Conservation (phyloP, 164 flowering plant species). For the Chimonanthus salicifolius region DNA sequence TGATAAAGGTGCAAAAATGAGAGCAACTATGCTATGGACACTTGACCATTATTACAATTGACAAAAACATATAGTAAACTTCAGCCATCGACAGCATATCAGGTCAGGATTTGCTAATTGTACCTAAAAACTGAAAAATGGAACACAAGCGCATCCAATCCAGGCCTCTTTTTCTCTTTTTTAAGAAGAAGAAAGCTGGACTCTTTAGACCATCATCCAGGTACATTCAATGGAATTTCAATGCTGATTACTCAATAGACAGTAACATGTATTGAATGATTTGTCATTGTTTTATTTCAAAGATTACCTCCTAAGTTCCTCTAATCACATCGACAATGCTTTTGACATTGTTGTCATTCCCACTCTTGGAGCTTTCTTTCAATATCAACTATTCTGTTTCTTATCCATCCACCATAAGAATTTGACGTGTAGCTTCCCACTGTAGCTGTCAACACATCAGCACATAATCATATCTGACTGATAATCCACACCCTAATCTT, state of each 20-base stretch:
- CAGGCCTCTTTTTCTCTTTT: too few relatives aligned
- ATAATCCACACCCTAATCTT: not conserved
- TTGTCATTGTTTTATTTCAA: not conserved
- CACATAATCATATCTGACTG: not conserved
- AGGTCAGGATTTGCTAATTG: too few relatives aligned
- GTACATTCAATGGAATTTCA: not conserved
- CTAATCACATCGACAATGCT: constrained; percentile 12
- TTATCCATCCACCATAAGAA: not conserved
- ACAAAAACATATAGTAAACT: too few relatives aligned
- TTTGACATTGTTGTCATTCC: constrained; percentile 1
- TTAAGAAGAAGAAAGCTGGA: not conserved
- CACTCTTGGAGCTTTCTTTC: not conserved
- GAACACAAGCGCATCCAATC: too few relatives aligned
- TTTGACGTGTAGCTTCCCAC: not conserved
- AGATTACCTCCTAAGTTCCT: constrained; percentile 4
- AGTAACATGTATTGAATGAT: not conserved
- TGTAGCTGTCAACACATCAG: not conserved
- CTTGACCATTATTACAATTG: too few relatives aligned
- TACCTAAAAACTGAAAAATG: too few relatives aligned
- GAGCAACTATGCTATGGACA: too few relatives aligned
- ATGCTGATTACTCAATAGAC: not conserved
- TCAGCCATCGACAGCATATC: too few relatives aligned
- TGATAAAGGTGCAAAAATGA: too few relatives aligned
- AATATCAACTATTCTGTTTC: not conserved
- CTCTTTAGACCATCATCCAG: not conserved